These are phyloP conservation scores for Barnettozyma vustinii DNA, from an alignment of 805 yeast genomes.

Conservation along the genomic window DNA sequence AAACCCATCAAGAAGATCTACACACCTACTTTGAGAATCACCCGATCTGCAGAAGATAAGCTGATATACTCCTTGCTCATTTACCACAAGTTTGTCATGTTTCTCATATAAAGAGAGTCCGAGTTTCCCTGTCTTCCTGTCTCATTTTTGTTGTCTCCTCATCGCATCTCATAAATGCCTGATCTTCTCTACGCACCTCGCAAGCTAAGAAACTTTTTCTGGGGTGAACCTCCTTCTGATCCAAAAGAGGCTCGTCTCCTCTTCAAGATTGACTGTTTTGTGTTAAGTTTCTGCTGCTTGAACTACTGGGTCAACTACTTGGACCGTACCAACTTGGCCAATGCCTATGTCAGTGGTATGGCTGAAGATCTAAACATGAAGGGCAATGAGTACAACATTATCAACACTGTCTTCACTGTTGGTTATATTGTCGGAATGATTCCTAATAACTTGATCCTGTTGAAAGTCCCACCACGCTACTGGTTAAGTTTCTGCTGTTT, in stretches of 20 bases:
- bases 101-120: not conserved
- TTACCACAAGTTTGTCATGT: not conserved
- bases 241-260: slow-evolving; percentile 18
- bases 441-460: slow-evolving; percentile 51
- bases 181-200: slow-evolving; percentile 7
- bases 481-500: slow-evolving; percentile 51
- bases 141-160: not conserved
- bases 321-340: slow-evolving; percentile 49
- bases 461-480: slow-evolving; percentile 48
- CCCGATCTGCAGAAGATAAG: not conserved
- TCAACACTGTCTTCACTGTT: slow-evolving; percentile 51
- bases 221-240: slow-evolving; percentile 24
- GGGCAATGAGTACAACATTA: slow-evolving; percentile 45
- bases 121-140: not conserved
- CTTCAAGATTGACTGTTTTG: slow-evolving; percentile 25
- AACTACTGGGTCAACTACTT: slow-evolving; percentile 42
- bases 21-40: not conserved
- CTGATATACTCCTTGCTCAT: not conserved
- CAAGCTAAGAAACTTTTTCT: slow-evolving; percentile 17
- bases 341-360: slow-evolving; percentile 68
- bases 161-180: slow-evolving; percentile 4
- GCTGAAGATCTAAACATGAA: slow-evolving; percentile 44
- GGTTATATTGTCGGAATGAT: slow-evolving; percentile 60
- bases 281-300: slow-evolving; percentile 19
- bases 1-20: not conserved